Evolutionary conservation across 2,329 filamentous ascomycete genomes (phyloP).

Genomic region (Exophiala alcalophila): DNA sequence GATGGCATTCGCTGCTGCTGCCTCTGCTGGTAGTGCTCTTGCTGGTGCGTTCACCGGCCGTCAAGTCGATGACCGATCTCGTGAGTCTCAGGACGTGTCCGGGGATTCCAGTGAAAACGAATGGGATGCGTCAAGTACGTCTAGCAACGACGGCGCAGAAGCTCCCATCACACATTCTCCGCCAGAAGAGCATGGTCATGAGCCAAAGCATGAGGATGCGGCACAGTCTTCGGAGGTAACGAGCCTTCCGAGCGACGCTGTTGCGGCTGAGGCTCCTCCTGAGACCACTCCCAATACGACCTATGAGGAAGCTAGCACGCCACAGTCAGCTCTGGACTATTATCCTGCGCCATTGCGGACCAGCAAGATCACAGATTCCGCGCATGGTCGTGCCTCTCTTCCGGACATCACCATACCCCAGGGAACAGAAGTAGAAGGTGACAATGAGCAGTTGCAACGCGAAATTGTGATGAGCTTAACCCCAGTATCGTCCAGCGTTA

Average conservation of each 20-base stretch:
- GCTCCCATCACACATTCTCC: constrained; percentile 39
- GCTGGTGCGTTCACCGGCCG: constrained; percentile 44
- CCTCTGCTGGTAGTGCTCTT: constrained; percentile 48
- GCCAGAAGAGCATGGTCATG: neutral
- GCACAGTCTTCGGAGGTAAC: neutral
- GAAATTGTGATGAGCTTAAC: constrained; percentile 51
- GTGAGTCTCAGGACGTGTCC: constrained; percentile 20
- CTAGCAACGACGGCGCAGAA: constrained; percentile 40
- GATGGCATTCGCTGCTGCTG: constrained; percentile 43
- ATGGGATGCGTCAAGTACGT: constrained; percentile 33
- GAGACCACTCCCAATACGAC: constrained; percentile 1
- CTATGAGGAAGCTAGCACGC: constrained; percentile 6
- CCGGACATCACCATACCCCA: constrained; percentile 36
- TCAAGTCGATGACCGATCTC: constrained; percentile 33
- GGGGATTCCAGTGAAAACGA: constrained; percentile 35
- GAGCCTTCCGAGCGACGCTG: neutral
- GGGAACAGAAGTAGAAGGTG: constrained; percentile 39
- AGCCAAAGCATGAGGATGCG: neutral
- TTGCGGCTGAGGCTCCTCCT: neutral
- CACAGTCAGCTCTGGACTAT: constrained; percentile 26
- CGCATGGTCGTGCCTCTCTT: constrained; percentile 34
- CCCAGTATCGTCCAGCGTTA: constrained; percentile 30
- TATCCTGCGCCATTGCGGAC: constrained; percentile 30
- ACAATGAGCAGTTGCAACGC: constrained; percentile 45
- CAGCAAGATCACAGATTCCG: constrained; percentile 12